Base-by-base conservation (phyloP, 148 eudicot genomes). In the Talinum fruticosum region DNA sequence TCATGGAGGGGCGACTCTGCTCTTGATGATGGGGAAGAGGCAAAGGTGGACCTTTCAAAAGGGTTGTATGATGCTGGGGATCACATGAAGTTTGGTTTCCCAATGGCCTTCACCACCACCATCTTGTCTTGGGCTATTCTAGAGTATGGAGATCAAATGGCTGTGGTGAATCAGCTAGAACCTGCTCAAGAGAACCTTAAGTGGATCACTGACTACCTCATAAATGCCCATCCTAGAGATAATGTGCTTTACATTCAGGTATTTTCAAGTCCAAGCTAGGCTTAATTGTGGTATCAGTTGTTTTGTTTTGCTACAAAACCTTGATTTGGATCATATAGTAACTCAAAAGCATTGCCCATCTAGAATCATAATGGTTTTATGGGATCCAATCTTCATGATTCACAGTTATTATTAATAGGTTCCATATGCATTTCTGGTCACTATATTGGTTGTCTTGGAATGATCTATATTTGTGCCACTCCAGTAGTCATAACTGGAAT, bases 31-130 rank as follows among this genome's bases (percentile, higher is more conserved):
- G 99, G 99, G 5, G 88, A 76, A 6, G 84, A 88, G 47, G 97
- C 85, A 14, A 87, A 82, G 24, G 65, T 96, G 81, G 99, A 96
- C 82, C 97, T 96, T 49, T 87, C 97, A 0, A 93, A 96, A 86
- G 99, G 99, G 76, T 75, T 96, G 89, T 96, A 91, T 66, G 97
- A 96, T 89, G 99, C 99, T 44, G 99, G 99, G 47, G 99, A 96
- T 85, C 97, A 91, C 76, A 89, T 96, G 89, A 96, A 96, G 80
- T 96, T 96, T 82, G 92, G 92, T 37, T 96, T 96, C 45, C 99
- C 99, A 16, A 69, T 96, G 90, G 99, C 99, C 71, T 96, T 84
- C 76, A 96, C 99, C n/a, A 97, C 93, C 64, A 95, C 98, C 0
- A 91, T 96, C 62, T 82, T 96, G 83, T 90, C 99, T 1, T 96